Evolutionary conservation across 768 basidiomycete genomes (phyloP), one percentile per base, ranked within the genome.

Genomic region (Wakefieldia striispora): DNA sequence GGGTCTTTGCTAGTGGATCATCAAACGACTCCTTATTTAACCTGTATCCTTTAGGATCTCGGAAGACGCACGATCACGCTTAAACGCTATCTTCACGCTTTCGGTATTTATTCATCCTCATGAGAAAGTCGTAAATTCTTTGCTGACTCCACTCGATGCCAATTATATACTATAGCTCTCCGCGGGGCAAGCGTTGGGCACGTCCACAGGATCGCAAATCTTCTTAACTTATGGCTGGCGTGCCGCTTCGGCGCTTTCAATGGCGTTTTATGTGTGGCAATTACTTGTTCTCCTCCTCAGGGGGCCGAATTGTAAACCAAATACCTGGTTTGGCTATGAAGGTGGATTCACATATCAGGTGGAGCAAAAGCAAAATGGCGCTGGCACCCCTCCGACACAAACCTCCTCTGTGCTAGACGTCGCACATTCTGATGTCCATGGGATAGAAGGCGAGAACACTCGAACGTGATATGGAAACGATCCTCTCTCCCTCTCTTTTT

Each of bases 301-400:
- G 31, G 75, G 75, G 0, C 75, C 75, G 13, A 54, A 66, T 46
- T 69, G 63, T 49, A 49, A 57, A 35, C 63, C 74, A 45, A 47
- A 51, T 41, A 54, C 58, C 34, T 84, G 84, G 84, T 71, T 84
- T 60, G 83, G 85, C 16, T 84, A 78, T 55, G 73, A 82, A 57
- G 83, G 82, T 17, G 82, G 82, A 10, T 47, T 75, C 16, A 61
- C 43, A n/a, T 40, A 40, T 11, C 27, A 43, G 10, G 17, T 16
- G 24, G 48, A 53, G n/a, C 46, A 33, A 21, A 50, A 46, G 36
- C 47, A 48, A 26, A 19, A 11, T 14, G 44, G 13, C 17, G 40
- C 33, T 5, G 24, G 27, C 6, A 50, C 45, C 1, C 45, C 47
- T 7, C 26, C 29, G 4, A 49, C 45, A 11, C 49, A 51, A 41